Percentiles rank a stretch among this genome's conserved stretches.
These are phyloP conservation scores for Parietichytrium sp. DNA, from an alignment of 108 stramenopile genomes.

Conservation along the genomic window DNA sequence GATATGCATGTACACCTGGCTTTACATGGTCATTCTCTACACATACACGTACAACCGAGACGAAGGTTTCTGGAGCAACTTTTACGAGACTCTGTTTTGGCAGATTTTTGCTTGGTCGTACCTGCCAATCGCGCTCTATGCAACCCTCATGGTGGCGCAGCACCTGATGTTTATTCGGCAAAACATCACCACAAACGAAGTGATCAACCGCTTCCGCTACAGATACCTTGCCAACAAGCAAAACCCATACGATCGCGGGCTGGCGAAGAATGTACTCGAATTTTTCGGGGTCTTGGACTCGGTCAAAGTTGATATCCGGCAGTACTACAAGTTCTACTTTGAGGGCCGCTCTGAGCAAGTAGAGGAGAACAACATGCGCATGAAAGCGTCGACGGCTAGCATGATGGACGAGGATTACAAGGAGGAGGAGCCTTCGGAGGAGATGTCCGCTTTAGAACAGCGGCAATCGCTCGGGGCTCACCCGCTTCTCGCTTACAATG, in stretches of 20 bases:
- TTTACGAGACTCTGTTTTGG: neutral
- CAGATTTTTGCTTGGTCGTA: neutral
- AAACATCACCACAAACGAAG: constrained; percentile 94
- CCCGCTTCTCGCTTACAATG: no score
- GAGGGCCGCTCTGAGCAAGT: constrained; percentile 13
- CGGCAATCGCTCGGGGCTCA: no score
- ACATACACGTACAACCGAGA: neutral
- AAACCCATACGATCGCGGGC: constrained; percentile 84
- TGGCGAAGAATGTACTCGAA: constrained; percentile 57
- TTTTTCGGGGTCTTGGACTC: constrained; percentile 21
- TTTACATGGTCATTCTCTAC: constrained; percentile 19
- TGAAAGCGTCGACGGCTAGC: no score
- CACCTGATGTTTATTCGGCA: constrained; percentile 76
- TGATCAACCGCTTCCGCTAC: constrained; percentile 73
- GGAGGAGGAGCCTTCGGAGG: no score
- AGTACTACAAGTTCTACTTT: constrained; percentile 38
- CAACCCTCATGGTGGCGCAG: constrained; percentile 66
- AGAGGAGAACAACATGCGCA: constrained; percentile 1
- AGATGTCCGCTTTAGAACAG: no score
- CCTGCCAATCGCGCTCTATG: constrained; percentile 53
- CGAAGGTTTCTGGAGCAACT: neutral
- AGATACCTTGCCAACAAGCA: constrained; percentile 65
- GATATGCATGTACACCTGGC: neutral
- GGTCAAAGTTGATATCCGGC: neutral
- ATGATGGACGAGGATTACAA: no score